These are phyloP conservation scores for Acanthochlamys bracteata DNA, from an alignment of 106 monocot species.

Conservation along the genomic window DNA sequence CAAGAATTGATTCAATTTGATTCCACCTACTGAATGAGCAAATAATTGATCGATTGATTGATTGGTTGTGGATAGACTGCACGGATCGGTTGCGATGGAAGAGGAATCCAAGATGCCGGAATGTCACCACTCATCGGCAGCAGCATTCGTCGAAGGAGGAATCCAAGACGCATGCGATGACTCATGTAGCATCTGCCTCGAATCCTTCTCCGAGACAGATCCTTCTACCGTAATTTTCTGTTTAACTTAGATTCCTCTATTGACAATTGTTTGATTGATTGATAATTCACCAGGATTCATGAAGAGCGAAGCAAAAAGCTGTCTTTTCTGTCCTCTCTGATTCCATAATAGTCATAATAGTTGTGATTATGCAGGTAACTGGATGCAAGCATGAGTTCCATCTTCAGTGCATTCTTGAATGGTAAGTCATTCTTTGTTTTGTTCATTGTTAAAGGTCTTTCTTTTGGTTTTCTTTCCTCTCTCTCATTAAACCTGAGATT, in stretches of 20 bases:
- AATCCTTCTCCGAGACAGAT: constrained; percentile 38
- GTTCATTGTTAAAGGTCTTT: not conserved
- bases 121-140: constrained; percentile 24
- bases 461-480: not conserved
- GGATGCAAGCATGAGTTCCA: constrained; percentile 53
- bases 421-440: constrained; percentile 15
- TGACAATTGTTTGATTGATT: no score
- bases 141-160: constrained; percentile 48
- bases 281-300: no score
- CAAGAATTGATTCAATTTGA: no score
- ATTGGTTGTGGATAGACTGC: not conserved
- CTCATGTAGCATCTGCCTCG: constrained; percentile 66
- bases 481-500: not conserved
- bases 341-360: no score
- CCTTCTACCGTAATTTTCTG: constrained; percentile 34
- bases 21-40: no score
- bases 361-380: constrained; percentile 25
- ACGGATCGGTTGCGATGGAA: not conserved
- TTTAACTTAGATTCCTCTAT: no score
- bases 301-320: not conserved
- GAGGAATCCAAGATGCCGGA: constrained; percentile 28
- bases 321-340: not conserved
- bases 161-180: constrained; percentile 57
- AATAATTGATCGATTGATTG: no score
- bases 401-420: constrained; percentile 62